Evolutionary conservation across 176 grass and related monocot genomes (phyloP).

Genomic region (Metroxylon sagu): DNA sequence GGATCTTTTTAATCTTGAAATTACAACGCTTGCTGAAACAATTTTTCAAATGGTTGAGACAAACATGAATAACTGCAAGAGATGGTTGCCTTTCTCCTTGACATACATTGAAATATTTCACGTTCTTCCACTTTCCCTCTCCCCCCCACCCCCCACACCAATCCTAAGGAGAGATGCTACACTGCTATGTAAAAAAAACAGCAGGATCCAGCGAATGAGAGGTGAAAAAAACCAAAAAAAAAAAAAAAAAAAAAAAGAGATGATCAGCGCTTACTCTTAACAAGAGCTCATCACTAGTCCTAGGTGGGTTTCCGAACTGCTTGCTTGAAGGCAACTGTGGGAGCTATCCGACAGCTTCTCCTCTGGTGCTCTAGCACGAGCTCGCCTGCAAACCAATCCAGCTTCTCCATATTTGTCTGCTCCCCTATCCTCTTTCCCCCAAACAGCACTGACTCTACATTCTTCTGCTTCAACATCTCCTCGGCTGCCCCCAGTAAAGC

Average conservation of each 20-base stretch:
- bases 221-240: slow-evolving; percentile 17
- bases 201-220: slow-evolving; percentile 40
- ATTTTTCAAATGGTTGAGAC: neutral
- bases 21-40: neutral
- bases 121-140: no score
- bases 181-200: slow-evolving; percentile 74
- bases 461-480: slow-evolving; percentile 87
- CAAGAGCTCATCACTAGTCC: neutral
- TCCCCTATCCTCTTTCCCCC: slow-evolving; percentile 68
- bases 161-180: slow-evolving; percentile 32
- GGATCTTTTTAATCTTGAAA: slow-evolving; percentile 1
- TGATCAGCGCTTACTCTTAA: slow-evolving; percentile 18
- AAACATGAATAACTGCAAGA: neutral
- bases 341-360: slow-evolving; percentile 68
- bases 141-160: no score
- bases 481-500: slow-evolving; percentile 59
- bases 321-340: slow-evolving; percentile 95
- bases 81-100: neutral
- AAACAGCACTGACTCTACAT: slow-evolving; percentile 88
- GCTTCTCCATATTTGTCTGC: slow-evolving; percentile 83
- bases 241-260: slow-evolving; percentile 1
- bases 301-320: slow-evolving; percentile 23
- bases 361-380: slow-evolving; percentile 72
- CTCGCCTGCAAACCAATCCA: slow-evolving; percentile 70
- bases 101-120: no score